These are phyloP conservation scores for Podospora didyma DNA, from an alignment of 495 filamentous ascomycete species.

Conservation along the genomic window DNA sequence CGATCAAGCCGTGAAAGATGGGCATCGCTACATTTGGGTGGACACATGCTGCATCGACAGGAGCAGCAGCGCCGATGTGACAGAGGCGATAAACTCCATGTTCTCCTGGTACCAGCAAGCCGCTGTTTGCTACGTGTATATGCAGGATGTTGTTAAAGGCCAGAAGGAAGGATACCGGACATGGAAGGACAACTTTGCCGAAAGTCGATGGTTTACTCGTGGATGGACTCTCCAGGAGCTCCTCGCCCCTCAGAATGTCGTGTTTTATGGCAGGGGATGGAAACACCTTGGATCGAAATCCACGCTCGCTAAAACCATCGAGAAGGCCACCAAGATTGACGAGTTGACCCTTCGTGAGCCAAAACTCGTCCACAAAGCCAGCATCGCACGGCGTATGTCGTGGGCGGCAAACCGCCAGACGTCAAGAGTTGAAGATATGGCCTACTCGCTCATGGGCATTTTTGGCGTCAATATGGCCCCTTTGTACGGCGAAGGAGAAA, in stretches of 20 bases:
- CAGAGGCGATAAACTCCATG: constrained; percentile 27
- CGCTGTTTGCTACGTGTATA: constrained; percentile 20
- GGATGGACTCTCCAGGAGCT: constrained; percentile 27
- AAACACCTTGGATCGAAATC: constrained; percentile 19
- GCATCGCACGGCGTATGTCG: constrained; percentile 25
- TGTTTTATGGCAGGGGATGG: constrained; percentile 22
- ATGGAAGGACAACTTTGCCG: constrained; percentile 20
- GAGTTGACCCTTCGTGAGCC: constrained; percentile 15
- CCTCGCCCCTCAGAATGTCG: constrained; percentile 15
- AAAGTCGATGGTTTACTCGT: constrained; percentile 21
- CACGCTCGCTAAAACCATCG: constrained; percentile 11
- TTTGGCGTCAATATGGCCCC: constrained; percentile 31
- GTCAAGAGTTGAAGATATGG: constrained; percentile 31
- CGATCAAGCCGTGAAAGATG: constrained; percentile 18
- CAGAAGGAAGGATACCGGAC: constrained; percentile 19
- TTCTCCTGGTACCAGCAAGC: constrained; percentile 21
- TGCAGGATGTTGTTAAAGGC: constrained; percentile 20
- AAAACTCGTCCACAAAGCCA: constrained; percentile 11
- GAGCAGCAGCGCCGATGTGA: constrained; percentile 19
- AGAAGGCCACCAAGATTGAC: constrained; percentile 18
- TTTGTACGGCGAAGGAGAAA: constrained; percentile 36
- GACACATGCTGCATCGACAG: constrained; percentile 28
- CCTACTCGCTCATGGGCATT: constrained; percentile 36
- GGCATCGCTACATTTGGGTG: constrained; percentile 17
- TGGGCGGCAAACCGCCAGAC: constrained; percentile 32